Evolutionary conservation across 2,329 filamentous ascomycete genomes (phyloP), one percentile per base, ranked within the genome.

Genomic region (Arthrocladium fulminans): DNA sequence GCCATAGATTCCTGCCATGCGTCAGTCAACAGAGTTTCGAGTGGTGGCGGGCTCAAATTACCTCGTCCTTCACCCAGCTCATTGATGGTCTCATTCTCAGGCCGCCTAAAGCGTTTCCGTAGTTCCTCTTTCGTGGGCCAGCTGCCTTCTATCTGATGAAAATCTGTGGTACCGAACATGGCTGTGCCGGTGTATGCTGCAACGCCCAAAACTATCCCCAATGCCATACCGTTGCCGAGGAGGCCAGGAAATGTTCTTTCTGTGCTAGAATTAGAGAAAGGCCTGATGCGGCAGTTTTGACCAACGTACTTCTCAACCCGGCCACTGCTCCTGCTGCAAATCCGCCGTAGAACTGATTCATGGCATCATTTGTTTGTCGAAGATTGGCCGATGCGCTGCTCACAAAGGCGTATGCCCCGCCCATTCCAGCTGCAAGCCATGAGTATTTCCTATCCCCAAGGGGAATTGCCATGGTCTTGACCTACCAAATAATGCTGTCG

Each of bases 51-150:
- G 20, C 27, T 17, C 23, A 12, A 13, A 34, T 61, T 76, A 90
- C 87, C 87, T 78, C 88, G 79, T 57, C 88, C 88, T 73, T 96
- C 89, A 46, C 88, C 89, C 60, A 95, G 63, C 61, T 90, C 79
- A 20, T 80, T 77, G 56, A 95, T 72, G 2, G 86, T 94, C 72
- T 95, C 83, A 64, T 87, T 83, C 45, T 80, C 73, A 22, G 87
- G 84, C 63, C 82, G 72, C 65, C 87, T 79, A 66, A 83, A 83
- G 62, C 82, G 82, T 71, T 77, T 83, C 64, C 87, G 79, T 64
- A 89, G 54, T 54, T 73, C 74, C 65, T 90, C 81, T 70, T 88
- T 88, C 65, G 81, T 77, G 60, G 81, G 83, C 53, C 84, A 87
- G 65, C 45, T 30, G 6, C 90, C 86, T 58, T 84, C 81, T 45